These are phyloP conservation scores for Lizonia empirigonia DNA, from an alignment of 2,329 filamentous ascomycete genomes.

Conservation along the genomic window DNA sequence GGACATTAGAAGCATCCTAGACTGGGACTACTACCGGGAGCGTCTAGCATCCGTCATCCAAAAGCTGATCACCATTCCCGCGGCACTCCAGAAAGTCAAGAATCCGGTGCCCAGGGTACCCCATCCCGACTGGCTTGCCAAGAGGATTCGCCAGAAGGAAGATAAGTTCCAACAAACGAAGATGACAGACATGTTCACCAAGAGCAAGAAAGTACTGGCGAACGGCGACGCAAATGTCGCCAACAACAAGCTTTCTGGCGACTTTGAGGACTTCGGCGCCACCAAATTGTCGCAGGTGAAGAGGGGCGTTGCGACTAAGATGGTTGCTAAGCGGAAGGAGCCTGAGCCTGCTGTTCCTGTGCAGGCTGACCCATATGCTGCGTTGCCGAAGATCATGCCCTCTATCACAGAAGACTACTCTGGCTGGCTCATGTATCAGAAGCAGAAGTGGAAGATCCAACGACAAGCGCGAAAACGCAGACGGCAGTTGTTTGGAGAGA, in stretches of 20 bases:
- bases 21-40: conserved; percentile 98
- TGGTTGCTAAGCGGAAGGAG: conserved; percentile 57
- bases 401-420: conserved; percentile 83
- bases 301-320: conserved; percentile 51
- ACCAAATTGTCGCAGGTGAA: conserved; percentile 57
- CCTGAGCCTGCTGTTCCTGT: conserved; percentile 57
- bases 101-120: conserved; percentile 93
- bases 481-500: conserved; percentile 91
- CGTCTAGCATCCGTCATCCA: conserved; percentile 96
- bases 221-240: conserved; percentile 71
- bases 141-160: conserved; percentile 91
- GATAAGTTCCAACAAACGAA: conserved; percentile 99
- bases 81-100: conserved; percentile 89
- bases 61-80: conserved; percentile 98
- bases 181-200: conserved; percentile 88
- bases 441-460: conserved; percentile 98
- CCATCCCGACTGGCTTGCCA: conserved; percentile 96
- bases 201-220: conserved; percentile 71
- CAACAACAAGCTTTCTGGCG: conserved; percentile 61
- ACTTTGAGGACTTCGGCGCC: conserved; percentile 81
- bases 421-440: conserved; percentile 90
- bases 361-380: conserved; percentile 77
- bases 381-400: conserved; percentile 83
- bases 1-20: conserved; percentile 85
- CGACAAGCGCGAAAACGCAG: conserved; percentile 85